These are phyloP conservation scores for Solanum tacnaense DNA, from an alignment of 257 asterid species.

Conservation along the genomic window DNA sequence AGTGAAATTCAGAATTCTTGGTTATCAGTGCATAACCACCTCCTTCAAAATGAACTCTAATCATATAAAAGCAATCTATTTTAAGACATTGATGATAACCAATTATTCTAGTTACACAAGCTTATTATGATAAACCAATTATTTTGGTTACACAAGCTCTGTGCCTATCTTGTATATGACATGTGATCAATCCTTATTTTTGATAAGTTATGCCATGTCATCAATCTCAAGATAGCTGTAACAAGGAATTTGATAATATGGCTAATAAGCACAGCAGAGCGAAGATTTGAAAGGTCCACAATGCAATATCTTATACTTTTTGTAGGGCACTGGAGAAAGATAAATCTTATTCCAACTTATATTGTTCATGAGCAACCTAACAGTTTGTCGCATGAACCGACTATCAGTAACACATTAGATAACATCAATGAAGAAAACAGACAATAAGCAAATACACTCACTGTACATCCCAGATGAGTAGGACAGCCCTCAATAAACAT, in stretches of 20 bases:
- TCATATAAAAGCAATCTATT: background rate
- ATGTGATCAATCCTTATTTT: background rate
- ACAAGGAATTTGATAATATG: background rate
- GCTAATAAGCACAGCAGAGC: background rate
- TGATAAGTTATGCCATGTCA: background rate
- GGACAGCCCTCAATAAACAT: slow-evolving; percentile 94
- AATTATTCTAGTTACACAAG: background rate
- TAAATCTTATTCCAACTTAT: background rate
- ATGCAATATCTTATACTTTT: background rate
- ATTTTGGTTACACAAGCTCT: background rate
- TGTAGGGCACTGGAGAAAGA: background rate
- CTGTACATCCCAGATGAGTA: slow-evolving; percentile 78
- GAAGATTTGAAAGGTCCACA: background rate
- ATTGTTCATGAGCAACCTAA: background rate
- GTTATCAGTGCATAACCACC: background rate
- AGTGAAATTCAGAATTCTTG: background rate
- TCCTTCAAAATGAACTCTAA: background rate
- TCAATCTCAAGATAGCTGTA: background rate
- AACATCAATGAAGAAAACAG: background rate
- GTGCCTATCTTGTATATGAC: background rate
- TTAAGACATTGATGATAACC: background rate
- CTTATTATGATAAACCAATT: background rate
- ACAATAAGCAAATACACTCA: slow-evolving; percentile 20
- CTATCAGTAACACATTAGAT: background rate
- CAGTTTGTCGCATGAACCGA: background rate